These are phyloP conservation scores for Talaromyces trachyspermus DNA, from an alignment of 495 filamentous ascomycete species.

Conservation along the genomic window DNA sequence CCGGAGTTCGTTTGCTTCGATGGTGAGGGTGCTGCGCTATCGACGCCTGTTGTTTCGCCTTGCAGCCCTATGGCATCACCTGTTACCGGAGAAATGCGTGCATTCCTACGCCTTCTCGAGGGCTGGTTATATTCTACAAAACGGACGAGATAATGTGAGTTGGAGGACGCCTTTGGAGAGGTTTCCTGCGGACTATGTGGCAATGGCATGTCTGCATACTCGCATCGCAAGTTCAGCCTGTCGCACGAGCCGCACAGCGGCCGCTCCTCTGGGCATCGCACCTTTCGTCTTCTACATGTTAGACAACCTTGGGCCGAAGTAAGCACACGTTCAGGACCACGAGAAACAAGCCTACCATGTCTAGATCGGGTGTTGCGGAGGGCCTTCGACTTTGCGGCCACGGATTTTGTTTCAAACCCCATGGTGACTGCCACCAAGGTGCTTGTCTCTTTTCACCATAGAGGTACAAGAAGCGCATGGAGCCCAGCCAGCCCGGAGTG, in stretches of 20 bases:
- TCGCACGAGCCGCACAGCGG: slow-evolving; percentile 41
- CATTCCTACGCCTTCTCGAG: not conserved
- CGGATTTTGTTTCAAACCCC: not conserved
- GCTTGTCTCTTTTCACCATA: not conserved
- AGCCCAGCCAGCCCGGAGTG: not conserved
- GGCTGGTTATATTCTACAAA: not conserved
- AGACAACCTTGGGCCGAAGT: slow-evolving; percentile 30
- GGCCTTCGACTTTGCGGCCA: not conserved
- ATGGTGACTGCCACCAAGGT: not conserved
- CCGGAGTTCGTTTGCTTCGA: not conserved
- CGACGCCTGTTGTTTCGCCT: not conserved
- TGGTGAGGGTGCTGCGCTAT: not conserved
- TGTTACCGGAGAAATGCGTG: not conserved
- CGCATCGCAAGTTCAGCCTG: slow-evolving; percentile 24
- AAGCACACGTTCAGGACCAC: not conserved
- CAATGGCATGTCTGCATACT: slow-evolving; percentile 13
- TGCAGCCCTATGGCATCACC: not conserved
- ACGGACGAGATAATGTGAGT: not conserved
- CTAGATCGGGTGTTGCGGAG: not conserved
- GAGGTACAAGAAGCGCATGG: not conserved
- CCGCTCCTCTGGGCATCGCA: slow-evolving; percentile 47
- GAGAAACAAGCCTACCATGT: not conserved
- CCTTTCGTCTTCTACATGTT: slow-evolving; percentile 47
- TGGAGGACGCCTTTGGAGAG: not conserved
- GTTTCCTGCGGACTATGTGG: not conserved